A percentile compares a stretch with the other conserved stretches of the same genome.
Evolutionary conservation across 805 yeast species (phyloP).

Genomic region (Sugiyamaella marilandica): DNA sequence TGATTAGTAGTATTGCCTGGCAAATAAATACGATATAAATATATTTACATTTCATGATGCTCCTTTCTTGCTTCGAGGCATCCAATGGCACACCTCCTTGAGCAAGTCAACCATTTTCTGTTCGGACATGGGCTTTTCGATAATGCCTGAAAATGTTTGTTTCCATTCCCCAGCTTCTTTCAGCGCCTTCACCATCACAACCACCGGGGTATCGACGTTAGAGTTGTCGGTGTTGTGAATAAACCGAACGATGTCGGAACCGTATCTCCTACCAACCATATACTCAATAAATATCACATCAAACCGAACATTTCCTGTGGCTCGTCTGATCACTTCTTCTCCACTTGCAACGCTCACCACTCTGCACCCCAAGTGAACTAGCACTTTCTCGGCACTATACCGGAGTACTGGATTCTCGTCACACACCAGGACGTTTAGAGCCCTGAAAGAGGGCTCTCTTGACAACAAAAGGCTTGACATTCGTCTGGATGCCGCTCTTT

Average conservation of each 20-base stretch:
- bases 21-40: not conserved
- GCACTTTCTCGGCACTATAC: slow-evolving; percentile 55
- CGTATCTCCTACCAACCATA: slow-evolving; percentile 60
- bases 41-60: not conserved
- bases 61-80: slow-evolving; percentile 12
- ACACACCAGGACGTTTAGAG: slow-evolving; percentile 69
- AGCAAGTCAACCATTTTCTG: slow-evolving; percentile 34
- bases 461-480: slow-evolving; percentile 19
- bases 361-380: slow-evolving; percentile 70
- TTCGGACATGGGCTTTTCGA: slow-evolving; percentile 63
- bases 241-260: slow-evolving; percentile 71
- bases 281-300: slow-evolving; percentile 78
- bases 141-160: slow-evolving; percentile 54
- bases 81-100: slow-evolving; percentile 31
- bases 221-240: slow-evolving; percentile 69
- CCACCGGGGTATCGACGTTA: slow-evolving; percentile 72
- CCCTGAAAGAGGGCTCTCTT: slow-evolving; percentile 15
- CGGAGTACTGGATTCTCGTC: slow-evolving; percentile 84
- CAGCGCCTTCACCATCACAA: slow-evolving; percentile 68
- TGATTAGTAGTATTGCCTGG: too few species aligned
- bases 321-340: slow-evolving; percentile 74
- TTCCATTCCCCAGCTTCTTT: slow-evolving; percentile 41
- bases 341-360: slow-evolving; percentile 75
- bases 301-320: slow-evolving; percentile 77
- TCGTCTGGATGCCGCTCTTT: slow-evolving; percentile 46